A percentile compares a stretch with the other conserved stretches of the same genome.
Evolutionary conservation across 2,329 filamentous ascomycete genomes (phyloP).

Genomic region (Exophiala aquamarina): DNA sequence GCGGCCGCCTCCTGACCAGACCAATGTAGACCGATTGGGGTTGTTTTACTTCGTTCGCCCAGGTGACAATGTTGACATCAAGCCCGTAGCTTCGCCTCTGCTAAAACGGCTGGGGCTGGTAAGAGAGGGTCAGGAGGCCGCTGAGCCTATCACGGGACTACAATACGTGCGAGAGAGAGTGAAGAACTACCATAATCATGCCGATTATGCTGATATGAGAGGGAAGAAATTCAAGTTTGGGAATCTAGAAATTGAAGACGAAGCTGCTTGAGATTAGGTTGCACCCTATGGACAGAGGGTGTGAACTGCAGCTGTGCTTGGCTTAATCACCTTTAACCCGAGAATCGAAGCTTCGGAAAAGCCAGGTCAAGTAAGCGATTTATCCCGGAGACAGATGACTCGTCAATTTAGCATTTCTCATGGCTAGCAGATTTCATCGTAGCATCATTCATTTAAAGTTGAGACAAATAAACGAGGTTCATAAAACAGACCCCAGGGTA

Average conservation of each 20-base stretch:
- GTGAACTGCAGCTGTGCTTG: too few relatives aligned
- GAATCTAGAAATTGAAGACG: slow-evolving; percentile 13
- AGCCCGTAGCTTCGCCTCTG: slow-evolving; percentile 32
- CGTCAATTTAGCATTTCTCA: too few relatives aligned
- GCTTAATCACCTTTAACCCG: too few relatives aligned
- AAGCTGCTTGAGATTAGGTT: slow-evolving; percentile 4
- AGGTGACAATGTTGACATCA: slow-evolving; percentile 31
- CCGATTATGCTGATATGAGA: slow-evolving; percentile 11
- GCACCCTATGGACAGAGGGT: too few relatives aligned
- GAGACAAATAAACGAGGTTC: too few relatives aligned
- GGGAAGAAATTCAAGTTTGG: slow-evolving; percentile 12
- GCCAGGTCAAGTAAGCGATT: too few relatives aligned
- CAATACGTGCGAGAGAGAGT: slow-evolving; percentile 10
- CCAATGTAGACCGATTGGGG: slow-evolving; percentile 42
- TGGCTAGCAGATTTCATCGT: too few relatives aligned
- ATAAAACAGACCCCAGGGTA: too few relatives aligned
- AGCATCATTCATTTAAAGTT: too few relatives aligned
- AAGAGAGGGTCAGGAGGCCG: slow-evolving; percentile 1
- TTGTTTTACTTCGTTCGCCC: slow-evolving; percentile 49
- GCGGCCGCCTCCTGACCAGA: slow-evolving; percentile 49
- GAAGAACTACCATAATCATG: slow-evolving; percentile 13
- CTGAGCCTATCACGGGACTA: slow-evolving; percentile 1
- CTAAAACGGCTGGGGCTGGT: slow-evolving; percentile 33
- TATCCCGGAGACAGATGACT: too few relatives aligned
- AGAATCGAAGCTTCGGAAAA: too few relatives aligned